Conservation (phyloP, 2,329 filamentous ascomycete genomes). For the Cercospora beticola region DNA sequence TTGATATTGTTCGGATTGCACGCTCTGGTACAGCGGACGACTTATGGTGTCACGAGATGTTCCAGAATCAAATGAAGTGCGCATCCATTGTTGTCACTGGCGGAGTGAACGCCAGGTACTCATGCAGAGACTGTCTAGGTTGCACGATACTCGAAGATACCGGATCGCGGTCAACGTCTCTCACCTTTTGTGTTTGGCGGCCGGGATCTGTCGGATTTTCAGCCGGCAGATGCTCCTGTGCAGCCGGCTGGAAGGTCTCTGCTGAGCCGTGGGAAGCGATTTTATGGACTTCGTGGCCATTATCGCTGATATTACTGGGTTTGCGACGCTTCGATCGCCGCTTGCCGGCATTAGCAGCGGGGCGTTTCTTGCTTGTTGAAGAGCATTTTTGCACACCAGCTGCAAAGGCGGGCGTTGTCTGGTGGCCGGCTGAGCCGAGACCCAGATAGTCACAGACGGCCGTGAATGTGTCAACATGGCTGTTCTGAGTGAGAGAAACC, state of each 20-base stretch:
- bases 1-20: neutral
- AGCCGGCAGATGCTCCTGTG: neutral
- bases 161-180: neutral
- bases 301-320: constrained; percentile 6
- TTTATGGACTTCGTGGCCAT: neutral
- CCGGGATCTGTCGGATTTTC: neutral
- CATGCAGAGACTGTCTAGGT: neutral
- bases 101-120: constrained; percentile 19
- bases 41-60: constrained; percentile 19
- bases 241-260: neutral
- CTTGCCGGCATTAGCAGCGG: neutral
- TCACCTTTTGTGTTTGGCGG: constrained; percentile 2
- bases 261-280: neutral
- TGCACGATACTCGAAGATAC: neutral
- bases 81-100: constrained; percentile 24
- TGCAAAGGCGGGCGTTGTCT: constrained; percentile 10
- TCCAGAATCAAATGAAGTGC: constrained; percentile 21
- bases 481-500: neutral
- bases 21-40: constrained; percentile 18
- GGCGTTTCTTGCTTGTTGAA: constrained; percentile 23
- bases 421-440: neutral
- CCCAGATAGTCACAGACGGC: constrained; percentile 21
- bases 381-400: constrained; percentile 18
- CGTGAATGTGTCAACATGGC: neutral
- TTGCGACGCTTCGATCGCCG: constrained; percentile 19